Evolutionary conservation across 495 filamentous ascomycete genomes (phyloP), one percentile per base, ranked within the genome.

Genomic region (Copromyces sp.): DNA sequence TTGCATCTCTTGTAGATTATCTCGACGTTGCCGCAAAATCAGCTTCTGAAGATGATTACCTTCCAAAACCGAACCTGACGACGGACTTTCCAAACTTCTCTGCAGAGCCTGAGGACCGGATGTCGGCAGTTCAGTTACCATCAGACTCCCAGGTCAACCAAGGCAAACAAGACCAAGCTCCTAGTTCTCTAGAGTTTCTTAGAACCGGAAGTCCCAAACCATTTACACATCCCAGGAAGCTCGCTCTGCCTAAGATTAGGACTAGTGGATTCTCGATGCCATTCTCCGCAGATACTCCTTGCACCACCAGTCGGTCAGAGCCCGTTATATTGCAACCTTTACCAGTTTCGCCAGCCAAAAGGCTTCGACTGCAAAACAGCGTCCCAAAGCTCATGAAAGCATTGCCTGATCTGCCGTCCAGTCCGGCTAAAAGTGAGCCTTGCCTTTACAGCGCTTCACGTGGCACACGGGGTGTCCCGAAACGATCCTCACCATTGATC

Each of bases 381-480:
- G 78, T 86, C 37, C 84, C 85, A 59, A 81, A 83, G 72, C 76
- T 87, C 45, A 86, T 87, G 83, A 86, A 86, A 73, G 80, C 83
- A 39, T 73, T 86, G 38, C 85, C 84, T n/a, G 77, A 83, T 29
- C 42, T 86, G 39, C 82, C 84, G 20, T 76, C 77, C 70, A 68
- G 65, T 24, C 59, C 73, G 6, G 53, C 40, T 37, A 68, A 72
- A 40, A 78, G 72, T 61, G 73, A 74, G 35, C 69, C 59, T 11
- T 74, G 40, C 6, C 17, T 71, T 69, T 44, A 39, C 61, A 69
- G 65, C 17, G 12, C 44, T 20, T 71, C 53, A 2, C 14, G 12
- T 24, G 42, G 69, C 11, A 70, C 40, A 37, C 45, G 45, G n/a
- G 53, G 69, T n/a, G 24, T 68, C 8, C 24, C 68, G 9, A 39